Evolutionary conservation across 129 eudicot species (phyloP), one percentile per base, ranked within the genome.

Genomic region (Escallonia rubra): DNA sequence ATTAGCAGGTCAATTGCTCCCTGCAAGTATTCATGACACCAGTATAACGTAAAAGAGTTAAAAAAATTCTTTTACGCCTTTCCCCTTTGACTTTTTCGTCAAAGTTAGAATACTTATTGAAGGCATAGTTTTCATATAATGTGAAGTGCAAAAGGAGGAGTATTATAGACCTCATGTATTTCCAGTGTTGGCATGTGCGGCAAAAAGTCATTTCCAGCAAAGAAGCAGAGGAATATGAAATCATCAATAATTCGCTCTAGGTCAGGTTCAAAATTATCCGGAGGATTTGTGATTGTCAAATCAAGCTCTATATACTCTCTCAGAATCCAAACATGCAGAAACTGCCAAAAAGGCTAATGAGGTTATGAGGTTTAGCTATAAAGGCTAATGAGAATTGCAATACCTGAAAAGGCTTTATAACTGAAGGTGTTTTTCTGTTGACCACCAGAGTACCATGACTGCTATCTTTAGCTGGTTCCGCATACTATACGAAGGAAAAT

Each of bases 141-240:
- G n/a, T n/a, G n/a, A n/a, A n/a, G n/a, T n/a, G n/a, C n/a, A n/a
- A n/a, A n/a, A n/a, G n/a, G n/a, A n/a, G n/a, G n/a, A n/a, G n/a
- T n/a, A n/a, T n/a, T n/a, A 9, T 4, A 41, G 50, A 88, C 96
- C 96, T 88, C 96, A 13, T 73, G 83, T 14, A 88, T 80, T 54
- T 82, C 86, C 61, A 88, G 55, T 2, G 81, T 68, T 0, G 96
- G 96, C 87, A 88, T 80, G 13, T 67, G 96, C 0, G 96, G 96
- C 2, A 88, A 49, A 59, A 88, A 88, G 65, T 88, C 91, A 70
- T 85, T 88, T 14, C 91, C 96, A 41, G 69, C 81, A 45, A 82
- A 88, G 51, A 88, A 82, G 63, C 96, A 80, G 0, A 82, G 63
- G 62, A 85, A 88, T 4, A 88, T 65, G 16, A 88, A 88, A 60